These are phyloP conservation scores for Xerocomellus intermedius DNA, from an alignment of 768 basidiomycete species.

Conservation along the genomic window DNA sequence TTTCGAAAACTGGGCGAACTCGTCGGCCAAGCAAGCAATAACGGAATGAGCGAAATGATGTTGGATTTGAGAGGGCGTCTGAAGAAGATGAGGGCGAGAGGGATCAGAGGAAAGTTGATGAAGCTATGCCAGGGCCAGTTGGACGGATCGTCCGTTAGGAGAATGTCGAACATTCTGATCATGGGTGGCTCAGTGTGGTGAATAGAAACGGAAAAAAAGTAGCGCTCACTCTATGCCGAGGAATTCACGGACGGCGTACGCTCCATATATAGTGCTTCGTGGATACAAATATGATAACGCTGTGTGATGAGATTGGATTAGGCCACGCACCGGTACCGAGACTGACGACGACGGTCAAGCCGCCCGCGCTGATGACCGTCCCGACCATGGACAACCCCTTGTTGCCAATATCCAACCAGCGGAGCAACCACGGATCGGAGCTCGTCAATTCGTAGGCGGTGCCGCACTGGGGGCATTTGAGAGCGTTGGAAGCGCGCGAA, in stretches of 20 bases:
- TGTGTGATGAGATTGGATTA: not conserved
- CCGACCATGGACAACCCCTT: conserved; percentile 49
- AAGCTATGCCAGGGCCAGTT: conserved; percentile 78
- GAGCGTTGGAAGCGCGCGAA: conserved; percentile 55
- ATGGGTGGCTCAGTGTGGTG: not conserved
- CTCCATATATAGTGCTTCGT: conserved; percentile 65
- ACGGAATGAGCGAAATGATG: conserved; percentile 24
- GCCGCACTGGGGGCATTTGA: conserved; percentile 80
- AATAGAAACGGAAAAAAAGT: not conserved
- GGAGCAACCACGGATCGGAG: conserved; percentile 52
- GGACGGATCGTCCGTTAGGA: conserved; percentile 65
- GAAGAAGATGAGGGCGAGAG: conserved; percentile 62
- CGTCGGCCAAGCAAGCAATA: conserved; percentile 31
- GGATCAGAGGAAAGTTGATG: conserved; percentile 71
- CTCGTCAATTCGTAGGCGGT: conserved; percentile 66
- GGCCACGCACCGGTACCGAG: conserved; percentile 59
- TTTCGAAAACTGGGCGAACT: conserved; percentile 37
- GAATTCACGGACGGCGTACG: conserved; percentile 66
- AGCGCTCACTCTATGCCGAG: conserved; percentile 61
- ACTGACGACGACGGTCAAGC: conserved; percentile 49
- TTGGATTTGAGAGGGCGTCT: conserved; percentile 44
- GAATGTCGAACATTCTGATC: conserved; percentile 55
- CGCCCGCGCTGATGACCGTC: conserved; percentile 48
- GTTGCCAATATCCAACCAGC: conserved; percentile 51
- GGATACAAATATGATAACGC: conserved; percentile 31